Evolutionary conservation across 345 rosid genomes (phyloP).

Genomic region (Eucalyptus polybractea): DNA sequence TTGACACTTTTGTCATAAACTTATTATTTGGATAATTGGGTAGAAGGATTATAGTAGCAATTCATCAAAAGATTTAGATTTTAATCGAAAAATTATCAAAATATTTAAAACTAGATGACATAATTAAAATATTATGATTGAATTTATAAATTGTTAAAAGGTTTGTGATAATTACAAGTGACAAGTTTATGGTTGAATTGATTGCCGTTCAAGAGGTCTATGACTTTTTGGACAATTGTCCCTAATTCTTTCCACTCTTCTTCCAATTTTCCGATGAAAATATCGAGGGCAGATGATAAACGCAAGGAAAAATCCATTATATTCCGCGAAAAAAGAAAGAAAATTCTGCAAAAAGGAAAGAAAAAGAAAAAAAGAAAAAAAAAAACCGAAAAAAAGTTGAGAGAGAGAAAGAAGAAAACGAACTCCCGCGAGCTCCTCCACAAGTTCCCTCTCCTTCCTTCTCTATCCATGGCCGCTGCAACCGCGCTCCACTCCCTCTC

Average conservation of each 20-base stretch:
- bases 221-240: no score
- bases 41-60: no score
- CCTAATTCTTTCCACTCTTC: not conserved
- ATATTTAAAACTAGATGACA: no score
- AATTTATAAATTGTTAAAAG: no score
- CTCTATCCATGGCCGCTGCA: conserved; percentile 46
- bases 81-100: no score
- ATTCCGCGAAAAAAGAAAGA: not conserved
- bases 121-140: no score
- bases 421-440: conserved; percentile 4
- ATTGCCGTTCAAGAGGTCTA: no score
- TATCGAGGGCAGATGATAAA: not conserved
- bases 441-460: not conserved
- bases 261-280: not conserved
- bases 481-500: not conserved
- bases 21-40: no score
- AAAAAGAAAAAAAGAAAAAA: not conserved
- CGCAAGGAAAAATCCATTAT: not conserved
- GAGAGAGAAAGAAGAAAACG: not conserved
- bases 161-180: no score
- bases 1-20: no score
- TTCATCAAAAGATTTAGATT: no score
- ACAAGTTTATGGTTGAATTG: no score
- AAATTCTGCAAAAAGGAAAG: not conserved
- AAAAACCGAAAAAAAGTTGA: not conserved